Percentiles rank a stretch among this genome's conserved stretches.
Evolutionary conservation across 352 stramenopile genomes (phyloP).

Genomic region (Globisporangium iwayamae): DNA sequence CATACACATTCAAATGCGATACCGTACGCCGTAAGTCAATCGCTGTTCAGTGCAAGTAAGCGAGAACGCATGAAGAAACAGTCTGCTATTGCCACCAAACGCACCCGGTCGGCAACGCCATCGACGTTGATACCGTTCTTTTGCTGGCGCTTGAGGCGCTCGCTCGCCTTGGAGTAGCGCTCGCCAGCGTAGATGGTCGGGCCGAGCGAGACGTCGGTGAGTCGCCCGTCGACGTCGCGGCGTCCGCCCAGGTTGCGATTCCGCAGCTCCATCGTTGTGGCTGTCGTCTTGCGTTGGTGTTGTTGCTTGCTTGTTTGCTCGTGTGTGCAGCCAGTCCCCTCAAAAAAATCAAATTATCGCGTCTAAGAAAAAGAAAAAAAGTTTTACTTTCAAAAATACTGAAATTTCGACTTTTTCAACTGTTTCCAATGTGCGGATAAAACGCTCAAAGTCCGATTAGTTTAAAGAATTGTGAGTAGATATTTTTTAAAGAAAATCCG

Average conservation of each 20-base stretch:
- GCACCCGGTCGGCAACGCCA: constrained; percentile 34
- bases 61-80: not conserved
- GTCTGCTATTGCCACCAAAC: constrained; percentile 7
- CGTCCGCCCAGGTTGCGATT: constrained; percentile 38
- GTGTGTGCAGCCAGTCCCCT: too few species aligned
- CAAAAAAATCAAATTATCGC: too few species aligned
- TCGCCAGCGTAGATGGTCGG: constrained; percentile 82
- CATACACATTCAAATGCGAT: not conserved
- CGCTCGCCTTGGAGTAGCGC: constrained; percentile 81
- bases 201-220: constrained; percentile 55
- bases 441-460: too few species aligned
- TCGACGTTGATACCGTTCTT: constrained; percentile 39
- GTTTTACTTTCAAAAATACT: too few species aligned
- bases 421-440: too few species aligned
- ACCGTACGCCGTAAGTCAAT: not conserved
- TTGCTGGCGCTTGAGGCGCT: constrained; percentile 75
- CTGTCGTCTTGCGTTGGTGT: not conserved
- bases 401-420: too few species aligned
- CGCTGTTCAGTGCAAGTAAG: not conserved
- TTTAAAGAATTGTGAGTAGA: too few species aligned
- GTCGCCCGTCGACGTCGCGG: constrained; percentile 26
- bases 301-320: not conserved
- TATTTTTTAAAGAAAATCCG: too few species aligned
- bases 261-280: constrained; percentile 49
- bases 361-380: too few species aligned